Base-by-base conservation (phyloP, 495 filamentous ascomycete genomes). In the Podospora pseudopauciseta region DNA sequence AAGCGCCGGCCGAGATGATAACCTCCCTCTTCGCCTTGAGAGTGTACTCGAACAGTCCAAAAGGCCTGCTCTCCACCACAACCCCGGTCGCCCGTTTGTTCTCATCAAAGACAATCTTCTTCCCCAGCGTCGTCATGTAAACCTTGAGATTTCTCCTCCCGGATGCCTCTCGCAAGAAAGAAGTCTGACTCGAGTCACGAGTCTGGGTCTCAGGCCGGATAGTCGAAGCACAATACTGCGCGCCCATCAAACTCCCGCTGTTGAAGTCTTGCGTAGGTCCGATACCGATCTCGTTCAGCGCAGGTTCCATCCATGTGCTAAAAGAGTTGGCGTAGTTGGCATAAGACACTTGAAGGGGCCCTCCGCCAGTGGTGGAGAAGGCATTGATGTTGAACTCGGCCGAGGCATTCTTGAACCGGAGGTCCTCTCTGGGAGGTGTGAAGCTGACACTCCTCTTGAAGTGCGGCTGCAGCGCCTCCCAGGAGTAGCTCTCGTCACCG, bases 401-500 rank as follows among this genome's bases (percentile, higher is more conserved):
- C 0, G 83, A 83, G 0, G 81, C 80, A 70, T 86, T 88, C 19
- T 70, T 34, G 53, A 65, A 26, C 80, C 77, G 1, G 53, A 64
- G 15, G 28, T 11, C 7, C 20, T 56, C 7, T 34, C 86, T 76
- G 0, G 87, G 88, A 0, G 83, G 75, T 0, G 86, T 87, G 72
- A 88, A 87, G 0, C 79, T 67, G 0, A 80, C 64, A 60, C 80
- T 84, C 58, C 83, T 84, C 67, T 88, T 74, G 66, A 84, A 90
- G 68, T 81, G 87, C 0, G 85, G 85, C 0, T 87, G 75, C 0
- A 86, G 65, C 6, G 82, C 77, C 9, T 86, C 79, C 34, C 79
- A 90, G 3, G 75, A 76, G 68, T 86, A 91, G 64, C 77, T 82
- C 2, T 80, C 60, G 69, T 90, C 88, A 54, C 83, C 81, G 5